These are phyloP conservation scores for Microcyclosporella mali DNA, from an alignment of 2,329 filamentous ascomycete species.

Conservation along the genomic window DNA sequence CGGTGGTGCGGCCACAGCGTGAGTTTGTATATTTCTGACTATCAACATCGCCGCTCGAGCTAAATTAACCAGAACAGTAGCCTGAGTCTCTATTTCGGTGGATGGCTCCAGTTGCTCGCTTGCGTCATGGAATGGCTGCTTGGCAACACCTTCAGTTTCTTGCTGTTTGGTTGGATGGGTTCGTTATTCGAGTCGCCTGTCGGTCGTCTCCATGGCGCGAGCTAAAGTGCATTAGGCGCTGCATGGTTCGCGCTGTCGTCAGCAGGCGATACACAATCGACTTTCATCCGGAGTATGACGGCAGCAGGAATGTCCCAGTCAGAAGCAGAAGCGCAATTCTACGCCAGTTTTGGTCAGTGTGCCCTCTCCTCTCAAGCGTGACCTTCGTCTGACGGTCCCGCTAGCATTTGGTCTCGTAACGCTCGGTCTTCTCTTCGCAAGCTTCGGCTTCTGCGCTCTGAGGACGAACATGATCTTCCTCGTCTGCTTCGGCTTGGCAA, in stretches of 20 bases:
- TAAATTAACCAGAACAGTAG: conserved; percentile 1
- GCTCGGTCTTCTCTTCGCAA: conserved; percentile 13
- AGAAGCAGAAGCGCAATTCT: conserved; percentile 1
- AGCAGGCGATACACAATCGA: neutral
- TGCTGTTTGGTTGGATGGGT: conserved; percentile 8
- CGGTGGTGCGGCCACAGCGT: conserved; percentile 5
- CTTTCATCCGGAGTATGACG: neutral
- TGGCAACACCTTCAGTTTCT: conserved; percentile 9
- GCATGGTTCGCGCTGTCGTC: conserved; percentile 6
- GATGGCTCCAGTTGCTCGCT: conserved; percentile 6
- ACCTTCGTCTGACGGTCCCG: neutral
- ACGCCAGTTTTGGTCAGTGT: conserved; percentile 6
- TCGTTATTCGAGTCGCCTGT: no score
- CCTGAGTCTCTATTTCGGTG: conserved; percentile 7
- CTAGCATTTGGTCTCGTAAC: conserved; percentile 8
- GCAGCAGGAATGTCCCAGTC: neutral
- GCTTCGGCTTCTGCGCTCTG: conserved; percentile 5
- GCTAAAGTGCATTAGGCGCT: neutral
- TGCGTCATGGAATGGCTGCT: conserved; percentile 8
- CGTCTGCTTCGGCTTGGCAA: conserved; percentile 2
- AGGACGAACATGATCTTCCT: conserved; percentile 8
- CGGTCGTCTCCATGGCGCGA: neutral
- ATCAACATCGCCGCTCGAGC: neutral
- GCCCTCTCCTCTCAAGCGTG: neutral
- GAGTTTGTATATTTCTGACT: neutral